Evolutionary conservation across 495 filamentous ascomycete genomes (phyloP).

Genomic region (Lasiosphaeriaceae sp.): DNA sequence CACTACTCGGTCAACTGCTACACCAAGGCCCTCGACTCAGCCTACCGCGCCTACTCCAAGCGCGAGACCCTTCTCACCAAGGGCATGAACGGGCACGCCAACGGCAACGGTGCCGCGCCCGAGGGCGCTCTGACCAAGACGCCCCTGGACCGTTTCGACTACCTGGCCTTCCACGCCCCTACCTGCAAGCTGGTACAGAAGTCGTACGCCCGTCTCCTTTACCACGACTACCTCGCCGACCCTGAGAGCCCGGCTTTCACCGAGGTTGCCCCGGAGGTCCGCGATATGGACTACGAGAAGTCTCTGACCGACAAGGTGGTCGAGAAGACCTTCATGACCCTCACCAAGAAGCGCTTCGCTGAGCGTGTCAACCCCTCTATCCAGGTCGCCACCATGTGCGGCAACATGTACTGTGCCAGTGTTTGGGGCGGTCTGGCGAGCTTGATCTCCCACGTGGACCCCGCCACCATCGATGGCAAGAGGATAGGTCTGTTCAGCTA

Average conservation of each 20-base stretch:
- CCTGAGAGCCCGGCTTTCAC: constrained; percentile 74
- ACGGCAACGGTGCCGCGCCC: constrained; percentile 37
- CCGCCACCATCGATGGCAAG: constrained; percentile 71
- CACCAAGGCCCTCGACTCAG: constrained; percentile 87
- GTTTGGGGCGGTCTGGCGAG: constrained; percentile 83
- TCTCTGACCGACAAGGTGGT: constrained; percentile 89
- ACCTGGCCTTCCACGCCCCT: constrained; percentile 92
- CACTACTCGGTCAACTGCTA: constrained; percentile 96
- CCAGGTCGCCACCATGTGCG: constrained; percentile 87
- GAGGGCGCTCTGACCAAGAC: constrained; percentile 55
- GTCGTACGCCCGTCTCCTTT: constrained; percentile 89
- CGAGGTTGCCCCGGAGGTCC: constrained; percentile 81
- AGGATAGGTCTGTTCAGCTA: constrained; percentile 91
- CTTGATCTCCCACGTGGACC: constrained; percentile 68
- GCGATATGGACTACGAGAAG: constrained; percentile 76
- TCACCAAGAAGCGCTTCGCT: constrained; percentile 93
- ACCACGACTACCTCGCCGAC: constrained; percentile 89
- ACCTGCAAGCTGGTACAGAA: constrained; percentile 98
- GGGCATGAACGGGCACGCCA: constrained; percentile 40
- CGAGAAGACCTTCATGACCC: constrained; percentile 91
- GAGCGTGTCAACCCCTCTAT: constrained; percentile 81
- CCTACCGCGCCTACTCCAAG: constrained; percentile 91
- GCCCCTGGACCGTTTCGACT: constrained; percentile 87
- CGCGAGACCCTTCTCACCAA: constrained; percentile 71
- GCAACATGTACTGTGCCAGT: constrained; percentile 98